These are phyloP conservation scores for Nemania sp. DNA, from an alignment of 2,329 filamentous ascomycete species.

Conservation along the genomic window DNA sequence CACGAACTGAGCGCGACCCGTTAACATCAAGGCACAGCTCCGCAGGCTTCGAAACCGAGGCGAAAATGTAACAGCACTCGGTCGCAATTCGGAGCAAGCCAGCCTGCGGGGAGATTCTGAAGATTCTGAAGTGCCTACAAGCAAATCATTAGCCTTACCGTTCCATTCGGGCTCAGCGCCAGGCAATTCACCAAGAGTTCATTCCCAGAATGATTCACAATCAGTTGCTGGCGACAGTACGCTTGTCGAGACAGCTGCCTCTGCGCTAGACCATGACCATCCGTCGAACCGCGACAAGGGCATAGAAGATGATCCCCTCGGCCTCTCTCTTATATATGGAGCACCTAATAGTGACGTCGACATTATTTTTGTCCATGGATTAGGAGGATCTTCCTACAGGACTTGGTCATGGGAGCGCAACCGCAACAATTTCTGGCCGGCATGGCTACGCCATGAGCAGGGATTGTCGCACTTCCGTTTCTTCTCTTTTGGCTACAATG, in stretches of 20 bases:
- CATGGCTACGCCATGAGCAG: not conserved
- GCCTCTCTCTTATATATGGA: not conserved
- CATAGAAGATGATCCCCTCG: not conserved
- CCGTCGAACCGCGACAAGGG: not conserved
- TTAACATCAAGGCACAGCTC: not conserved
- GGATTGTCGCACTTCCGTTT: not conserved
- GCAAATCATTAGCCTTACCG: not conserved
- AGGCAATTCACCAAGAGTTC: not conserved
- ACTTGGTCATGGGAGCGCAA: conserved; percentile 8
- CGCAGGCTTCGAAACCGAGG: not conserved
- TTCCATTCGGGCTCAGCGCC: not conserved
- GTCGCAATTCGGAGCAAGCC: not conserved
- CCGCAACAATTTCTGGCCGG: conserved; percentile 5
- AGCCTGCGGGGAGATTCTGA: not conserved
- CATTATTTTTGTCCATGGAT: conserved; percentile 13
- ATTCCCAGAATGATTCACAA: not conserved
- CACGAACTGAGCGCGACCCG: not conserved
- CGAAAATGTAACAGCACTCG: not conserved
- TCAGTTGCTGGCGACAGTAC: not conserved
- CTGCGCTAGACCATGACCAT: not conserved
- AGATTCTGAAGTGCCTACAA: not conserved
- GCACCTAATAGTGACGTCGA: not conserved
- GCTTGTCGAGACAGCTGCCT: not conserved
- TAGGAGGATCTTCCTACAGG: not conserved
- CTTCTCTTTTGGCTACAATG: conserved; percentile 13